Conservation (phyloP, 108 stramenopile species). For the Fragilaria radians region DNA sequence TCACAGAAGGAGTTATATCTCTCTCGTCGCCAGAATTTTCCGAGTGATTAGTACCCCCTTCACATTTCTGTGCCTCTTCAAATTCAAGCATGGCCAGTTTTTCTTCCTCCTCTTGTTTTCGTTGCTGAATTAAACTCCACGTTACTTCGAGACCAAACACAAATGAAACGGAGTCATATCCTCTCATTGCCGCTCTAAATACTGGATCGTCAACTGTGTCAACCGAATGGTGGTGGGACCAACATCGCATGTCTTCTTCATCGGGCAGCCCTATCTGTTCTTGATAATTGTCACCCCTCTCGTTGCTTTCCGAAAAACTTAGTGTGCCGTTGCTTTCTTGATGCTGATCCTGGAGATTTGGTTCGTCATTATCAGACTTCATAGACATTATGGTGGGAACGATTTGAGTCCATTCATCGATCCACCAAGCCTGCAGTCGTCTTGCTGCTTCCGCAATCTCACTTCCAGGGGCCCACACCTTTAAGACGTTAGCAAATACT, state of each 20-base stretch:
- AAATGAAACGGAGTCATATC: slow-evolving; percentile 82
- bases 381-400: slow-evolving; percentile 80
- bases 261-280: slow-evolving; percentile 91
- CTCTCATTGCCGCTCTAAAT: slow-evolving; percentile 87
- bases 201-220: slow-evolving; percentile 92
- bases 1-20: no score
- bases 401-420: slow-evolving; percentile 68
- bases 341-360: not conserved
- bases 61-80: slow-evolving; percentile 13
- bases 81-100: slow-evolving; percentile 54
- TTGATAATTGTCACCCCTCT: slow-evolving; percentile 84
- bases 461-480: slow-evolving; percentile 74
- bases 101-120: slow-evolving; percentile 87
- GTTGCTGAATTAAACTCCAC: slow-evolving; percentile 85
- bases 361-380: slow-evolving; percentile 42
- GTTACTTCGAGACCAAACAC: slow-evolving; percentile 94
- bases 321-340: not conserved
- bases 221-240: slow-evolving; percentile 89
- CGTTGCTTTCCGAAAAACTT: slow-evolving; percentile 37
- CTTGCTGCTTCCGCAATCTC: slow-evolving; percentile 73
- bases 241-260: slow-evolving; percentile 90
- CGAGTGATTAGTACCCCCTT: slow-evolving; percentile 13
- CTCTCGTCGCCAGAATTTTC: not conserved
- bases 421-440: slow-evolving; percentile 71
- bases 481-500: slow-evolving; percentile 82